Evolutionary conservation across 148 eudicot species (phyloP).

Genomic region (Tetragonia tetragonoides): DNA sequence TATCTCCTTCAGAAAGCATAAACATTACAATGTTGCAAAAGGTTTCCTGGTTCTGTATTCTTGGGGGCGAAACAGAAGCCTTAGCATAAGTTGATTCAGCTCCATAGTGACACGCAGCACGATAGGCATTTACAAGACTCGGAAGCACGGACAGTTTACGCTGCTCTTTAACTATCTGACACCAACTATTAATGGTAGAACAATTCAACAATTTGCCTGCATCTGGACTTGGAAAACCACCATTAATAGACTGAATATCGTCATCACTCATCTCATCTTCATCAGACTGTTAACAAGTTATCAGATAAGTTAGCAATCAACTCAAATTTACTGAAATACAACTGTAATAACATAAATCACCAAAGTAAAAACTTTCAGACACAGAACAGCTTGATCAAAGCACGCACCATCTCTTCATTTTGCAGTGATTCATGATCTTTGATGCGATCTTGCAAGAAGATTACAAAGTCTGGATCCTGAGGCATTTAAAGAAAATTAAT

Average conservation of each 20-base stretch:
- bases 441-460: conserved; percentile 46
- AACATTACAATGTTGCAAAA: conserved; percentile 57
- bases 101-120: conserved; percentile 84
- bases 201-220: conserved; percentile 42
- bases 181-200: conserved; percentile 51
- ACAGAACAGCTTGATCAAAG: neutral
- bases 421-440: conserved; percentile 35
- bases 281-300: conserved; percentile 58
- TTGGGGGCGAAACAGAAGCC: conserved; percentile 24
- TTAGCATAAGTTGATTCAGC: conserved; percentile 37
- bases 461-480: conserved; percentile 67
- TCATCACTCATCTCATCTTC: conserved; percentile 52
- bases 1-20: conserved; percentile 75
- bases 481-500: neutral
- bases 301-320: neutral
- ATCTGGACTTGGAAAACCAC: conserved; percentile 28
- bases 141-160: conserved; percentile 47
- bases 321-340: conserved; percentile 1
- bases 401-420: conserved; percentile 56
- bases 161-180: conserved; percentile 49
- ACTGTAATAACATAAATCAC: neutral
- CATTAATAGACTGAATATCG: conserved; percentile 27
- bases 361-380: neutral
- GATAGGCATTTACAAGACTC: conserved; percentile 73
- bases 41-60: conserved; percentile 49